Percentiles rank a stretch among this genome's conserved stretches.
Evolutionary conservation across 768 basidiomycete species (phyloP).

Genomic region (Kwoniella botswanensis): DNA sequence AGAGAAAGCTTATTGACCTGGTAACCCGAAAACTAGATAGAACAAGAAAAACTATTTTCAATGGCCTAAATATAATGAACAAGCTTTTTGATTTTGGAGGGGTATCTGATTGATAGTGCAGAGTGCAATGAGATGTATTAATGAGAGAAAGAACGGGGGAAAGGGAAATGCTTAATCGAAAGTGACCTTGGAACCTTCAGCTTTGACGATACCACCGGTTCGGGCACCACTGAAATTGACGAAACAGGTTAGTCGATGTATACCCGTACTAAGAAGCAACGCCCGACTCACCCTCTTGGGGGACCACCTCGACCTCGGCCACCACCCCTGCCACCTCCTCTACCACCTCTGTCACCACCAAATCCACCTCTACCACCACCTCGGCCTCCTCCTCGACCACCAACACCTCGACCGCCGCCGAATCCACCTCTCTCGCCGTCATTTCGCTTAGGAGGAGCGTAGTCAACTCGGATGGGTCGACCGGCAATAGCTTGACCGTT

Average conservation of each 20-base stretch:
- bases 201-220: constrained; percentile 69
- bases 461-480: constrained; percentile 77
- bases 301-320: constrained; percentile 50
- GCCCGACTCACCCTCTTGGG: constrained; percentile 32
- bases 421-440: constrained; percentile 60
- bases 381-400: constrained; percentile 49
- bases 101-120: constrained; percentile 8
- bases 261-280: background rate
- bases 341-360: constrained; percentile 45
- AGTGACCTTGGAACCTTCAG: constrained; percentile 64
- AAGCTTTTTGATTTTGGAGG: constrained; percentile 1
- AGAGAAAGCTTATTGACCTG: constrained; percentile 2
- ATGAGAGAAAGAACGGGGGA: constrained; percentile 1
- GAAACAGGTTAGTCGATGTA: constrained; percentile 19
- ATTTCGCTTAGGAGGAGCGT: constrained; percentile 33
- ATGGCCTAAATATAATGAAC: constrained; percentile 3
- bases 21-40: constrained; percentile 18
- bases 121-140: background rate
- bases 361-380: constrained; percentile 32
- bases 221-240: constrained; percentile 57
- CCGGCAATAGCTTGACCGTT: constrained; percentile 80
- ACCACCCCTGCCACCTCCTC: constrained; percentile 52
- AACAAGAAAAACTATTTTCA: constrained; percentile 3
- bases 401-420: constrained; percentile 39
- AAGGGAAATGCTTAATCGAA: constrained; percentile 48